These are phyloP conservation scores for Scolecobasidium constrictum DNA, from an alignment of 2,329 filamentous ascomycete species.

Conservation along the genomic window DNA sequence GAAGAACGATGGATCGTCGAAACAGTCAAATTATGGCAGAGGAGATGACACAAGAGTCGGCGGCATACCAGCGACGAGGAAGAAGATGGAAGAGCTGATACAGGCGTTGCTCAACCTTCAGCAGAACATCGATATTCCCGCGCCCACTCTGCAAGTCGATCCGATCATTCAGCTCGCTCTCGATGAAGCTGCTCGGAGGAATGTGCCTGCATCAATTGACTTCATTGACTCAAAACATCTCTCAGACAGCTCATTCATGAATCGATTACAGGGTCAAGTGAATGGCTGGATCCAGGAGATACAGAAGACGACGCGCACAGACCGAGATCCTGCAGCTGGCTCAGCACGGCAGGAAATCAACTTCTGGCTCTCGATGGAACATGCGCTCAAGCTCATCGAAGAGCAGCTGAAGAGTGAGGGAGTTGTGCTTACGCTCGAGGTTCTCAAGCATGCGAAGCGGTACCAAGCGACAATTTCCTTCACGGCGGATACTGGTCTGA, in stretches of 20 bases:
- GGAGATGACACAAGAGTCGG: slow-evolving; percentile 79
- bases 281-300: slow-evolving; percentile 99
- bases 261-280: slow-evolving; percentile 84
- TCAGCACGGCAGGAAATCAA: slow-evolving; percentile 97
- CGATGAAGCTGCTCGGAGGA: slow-evolving; percentile 59
- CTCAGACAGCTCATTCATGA: slow-evolving; percentile 83
- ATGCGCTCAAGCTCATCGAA: slow-evolving; percentile 83
- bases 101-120: slow-evolving; percentile 83
- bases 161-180: slow-evolving; percentile 78
- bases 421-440: slow-evolving; percentile 82
- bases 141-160: slow-evolving; percentile 77
- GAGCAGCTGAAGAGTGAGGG: slow-evolving; percentile 79
- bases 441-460: slow-evolving; percentile 92
- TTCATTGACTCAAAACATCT: slow-evolving; percentile 66
- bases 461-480: slow-evolving; percentile 98
- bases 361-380: slow-evolving; percentile 98
- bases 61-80: slow-evolving; percentile 93
- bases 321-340: slow-evolving; percentile 60
- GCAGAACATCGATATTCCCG: slow-evolving; percentile 96
- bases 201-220: slow-evolving; percentile 60
- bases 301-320: slow-evolving; percentile 85
- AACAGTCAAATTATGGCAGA: slow-evolving; percentile 51
- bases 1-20: slow-evolving; percentile 31
- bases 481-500: slow-evolving; percentile 86
- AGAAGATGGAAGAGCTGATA: slow-evolving; percentile 90